A percentile compares a stretch with the other conserved stretches of the same genome.
These are phyloP conservation scores for Colletotrichum sp. DNA, from an alignment of 2,329 filamentous ascomycete species.

Conservation along the genomic window DNA sequence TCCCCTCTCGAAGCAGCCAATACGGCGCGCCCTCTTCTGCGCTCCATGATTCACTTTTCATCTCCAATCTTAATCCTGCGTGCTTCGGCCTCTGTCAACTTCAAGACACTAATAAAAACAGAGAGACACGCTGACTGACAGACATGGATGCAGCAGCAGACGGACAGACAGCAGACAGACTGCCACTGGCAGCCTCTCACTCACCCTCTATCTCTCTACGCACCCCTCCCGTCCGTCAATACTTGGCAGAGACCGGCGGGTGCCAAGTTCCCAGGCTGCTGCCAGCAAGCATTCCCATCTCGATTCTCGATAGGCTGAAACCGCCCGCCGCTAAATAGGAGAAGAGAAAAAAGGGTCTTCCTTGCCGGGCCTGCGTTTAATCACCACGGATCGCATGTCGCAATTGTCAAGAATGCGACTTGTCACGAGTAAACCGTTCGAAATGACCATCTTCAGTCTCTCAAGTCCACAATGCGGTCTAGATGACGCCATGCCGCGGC, in stretches of 20 bases:
- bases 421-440: not conserved
- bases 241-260: not conserved
- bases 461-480: not conserved
- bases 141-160: not conserved
- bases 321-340: conserved; percentile 1
- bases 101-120: conserved; percentile 14
- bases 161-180: not conserved
- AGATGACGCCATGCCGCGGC: conserved; percentile 1
- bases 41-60: not conserved
- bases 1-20: not conserved
- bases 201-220: not conserved
- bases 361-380: not conserved
- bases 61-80: conserved; percentile 15
- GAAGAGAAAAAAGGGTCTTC: not conserved
- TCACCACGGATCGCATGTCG: conserved; percentile 11
- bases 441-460: not conserved
- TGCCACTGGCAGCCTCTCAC: not conserved
- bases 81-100: not conserved
- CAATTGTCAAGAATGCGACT: not conserved
- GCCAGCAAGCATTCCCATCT: not conserved
- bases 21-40: not conserved
- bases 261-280: not conserved
- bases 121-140: not conserved
- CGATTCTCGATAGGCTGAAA: conserved; percentile 9
- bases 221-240: not conserved